phyloP scores from a whole-genome alignment of 1,139 yeast genomes.

The Pichia sp. region DNA sequence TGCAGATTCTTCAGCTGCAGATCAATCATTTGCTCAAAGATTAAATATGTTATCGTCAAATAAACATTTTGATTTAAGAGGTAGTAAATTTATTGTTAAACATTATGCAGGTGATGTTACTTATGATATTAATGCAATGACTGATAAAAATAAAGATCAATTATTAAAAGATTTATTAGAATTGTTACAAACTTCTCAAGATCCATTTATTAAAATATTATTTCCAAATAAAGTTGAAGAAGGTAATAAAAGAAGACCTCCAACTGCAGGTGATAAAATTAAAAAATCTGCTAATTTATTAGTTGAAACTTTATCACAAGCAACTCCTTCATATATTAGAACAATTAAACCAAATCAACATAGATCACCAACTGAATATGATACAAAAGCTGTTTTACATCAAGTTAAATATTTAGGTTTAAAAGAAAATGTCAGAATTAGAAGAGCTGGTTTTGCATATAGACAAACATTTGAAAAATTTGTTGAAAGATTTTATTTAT shows the following conservation, averaged over 20 bases:
- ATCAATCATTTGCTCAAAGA: slow-evolving; percentile 91
- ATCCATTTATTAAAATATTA: slow-evolving; percentile 55
- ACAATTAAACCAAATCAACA: slow-evolving; percentile 97
- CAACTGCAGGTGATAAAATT: slow-evolving; percentile 96
- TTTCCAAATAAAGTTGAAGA: slow-evolving; percentile 78
- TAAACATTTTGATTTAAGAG: slow-evolving; percentile 85
- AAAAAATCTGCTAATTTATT: slow-evolving; percentile 85
- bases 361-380: slow-evolving; percentile 85
- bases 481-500: slow-evolving; percentile 88
- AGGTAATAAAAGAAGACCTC: slow-evolving; percentile 78
- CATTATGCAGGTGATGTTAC: slow-evolving; percentile 99
- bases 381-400: slow-evolving; percentile 82
- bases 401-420: slow-evolving; percentile 94
- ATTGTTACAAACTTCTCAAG: slow-evolving; percentile 64
- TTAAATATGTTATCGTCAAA: slow-evolving; percentile 76
- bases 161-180: slow-evolving; percentile 83
- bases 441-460: slow-evolving; percentile 98
- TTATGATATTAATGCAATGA: slow-evolving; percentile 84
- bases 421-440: slow-evolving; percentile 92
- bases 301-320: slow-evolving; percentile 80
- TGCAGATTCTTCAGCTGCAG: slow-evolving; percentile 96
- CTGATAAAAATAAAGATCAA: slow-evolving; percentile 95
- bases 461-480: slow-evolving; percentile 96
- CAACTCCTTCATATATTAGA: slow-evolving; percentile 94
- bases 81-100: slow-evolving; percentile 80